Percentiles rank a stretch among this genome's conserved stretches.
phyloP scores from a whole-genome alignment of 345 rosid species.

The Lepidium africanum region DNA sequence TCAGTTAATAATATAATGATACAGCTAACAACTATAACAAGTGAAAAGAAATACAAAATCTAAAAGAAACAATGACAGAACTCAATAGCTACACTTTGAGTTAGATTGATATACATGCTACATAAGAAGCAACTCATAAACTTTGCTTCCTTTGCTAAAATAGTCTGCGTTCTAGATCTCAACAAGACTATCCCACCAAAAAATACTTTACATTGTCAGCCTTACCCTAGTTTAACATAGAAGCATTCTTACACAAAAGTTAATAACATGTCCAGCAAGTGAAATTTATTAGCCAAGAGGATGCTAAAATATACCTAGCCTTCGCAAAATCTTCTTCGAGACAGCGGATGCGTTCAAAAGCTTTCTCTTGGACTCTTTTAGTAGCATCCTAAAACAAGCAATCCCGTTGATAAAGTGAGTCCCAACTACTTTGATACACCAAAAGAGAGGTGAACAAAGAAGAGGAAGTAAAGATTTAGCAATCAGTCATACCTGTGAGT shows the following conservation, averaged over 20 bases:
- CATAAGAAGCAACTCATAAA: background rate
- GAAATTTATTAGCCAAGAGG: background rate
- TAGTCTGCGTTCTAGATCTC: background rate
- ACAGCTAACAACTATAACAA: background rate
- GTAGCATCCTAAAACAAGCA: conserved; percentile 56
- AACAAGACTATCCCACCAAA: background rate
- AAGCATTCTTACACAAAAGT: background rate
- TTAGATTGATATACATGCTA: background rate
- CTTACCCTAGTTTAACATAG: background rate
- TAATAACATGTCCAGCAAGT: background rate
- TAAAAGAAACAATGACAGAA: background rate
- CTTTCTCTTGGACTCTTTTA: conserved; percentile 71
- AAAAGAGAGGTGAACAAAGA: background rate
- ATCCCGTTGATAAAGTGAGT: background rate
- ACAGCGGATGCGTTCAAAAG: conserved; percentile 52
- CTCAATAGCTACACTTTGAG: background rate
- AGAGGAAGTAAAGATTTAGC: background rate
- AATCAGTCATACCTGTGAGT: conserved; percentile 60
- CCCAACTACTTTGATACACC: conserved; percentile 7
- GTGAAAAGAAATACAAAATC: background rate
- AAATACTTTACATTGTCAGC: background rate
- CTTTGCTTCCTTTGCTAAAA: background rate
- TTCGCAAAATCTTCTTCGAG: conserved; percentile 76
- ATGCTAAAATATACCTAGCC: conserved; percentile 41
- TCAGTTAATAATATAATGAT: background rate